A percentile compares a stretch with the other conserved stretches of the same genome.
These are phyloP conservation scores for Gnomoniopsis smithogilvyi DNA, from an alignment of 2,329 filamentous ascomycete genomes.

Conservation along the genomic window DNA sequence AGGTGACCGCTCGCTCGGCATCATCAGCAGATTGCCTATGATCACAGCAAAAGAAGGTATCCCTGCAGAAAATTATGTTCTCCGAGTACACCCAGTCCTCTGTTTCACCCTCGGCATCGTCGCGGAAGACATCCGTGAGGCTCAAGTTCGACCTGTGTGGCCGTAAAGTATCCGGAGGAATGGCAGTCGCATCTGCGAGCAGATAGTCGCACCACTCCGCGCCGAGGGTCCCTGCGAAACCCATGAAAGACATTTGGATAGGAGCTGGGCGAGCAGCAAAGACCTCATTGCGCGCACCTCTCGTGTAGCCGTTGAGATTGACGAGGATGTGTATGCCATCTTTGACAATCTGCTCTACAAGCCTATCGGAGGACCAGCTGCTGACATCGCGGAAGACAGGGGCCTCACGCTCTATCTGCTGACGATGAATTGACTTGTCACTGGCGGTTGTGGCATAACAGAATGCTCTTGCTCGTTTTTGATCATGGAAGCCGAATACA, in stretches of 20 bases:
- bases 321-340: conserved; percentile 93
- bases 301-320: conserved; percentile 97
- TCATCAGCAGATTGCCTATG: conserved; percentile 86
- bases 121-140: conserved; percentile 65
- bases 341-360: conserved; percentile 80
- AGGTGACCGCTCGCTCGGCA: conserved; percentile 63
- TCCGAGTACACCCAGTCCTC: conserved; percentile 94
- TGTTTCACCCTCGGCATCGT: conserved; percentile 64
- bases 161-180: conserved; percentile 77
- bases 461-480: conserved; percentile 71
- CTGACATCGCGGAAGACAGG: conserved; percentile 89
- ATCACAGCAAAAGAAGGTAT: conserved; percentile 98
- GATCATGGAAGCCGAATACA: conserved; percentile 88
- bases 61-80: conserved; percentile 90
- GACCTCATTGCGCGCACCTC: conserved; percentile 94
- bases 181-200: conserved; percentile 81
- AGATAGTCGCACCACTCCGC: conserved; percentile 99
- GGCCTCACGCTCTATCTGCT: conserved; percentile 89
- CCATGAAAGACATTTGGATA: conserved; percentile 99
- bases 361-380: conserved; percentile 76
- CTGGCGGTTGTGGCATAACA: conserved; percentile 95
- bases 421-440: conserved; percentile 83
- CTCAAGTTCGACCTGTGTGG: conserved; percentile 74
- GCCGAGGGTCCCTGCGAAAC: conserved; percentile 91
- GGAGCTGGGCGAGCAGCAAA: conserved; percentile 93